Conservation (phyloP, 345 rosid genomes). For the Acer negundo region DNA sequence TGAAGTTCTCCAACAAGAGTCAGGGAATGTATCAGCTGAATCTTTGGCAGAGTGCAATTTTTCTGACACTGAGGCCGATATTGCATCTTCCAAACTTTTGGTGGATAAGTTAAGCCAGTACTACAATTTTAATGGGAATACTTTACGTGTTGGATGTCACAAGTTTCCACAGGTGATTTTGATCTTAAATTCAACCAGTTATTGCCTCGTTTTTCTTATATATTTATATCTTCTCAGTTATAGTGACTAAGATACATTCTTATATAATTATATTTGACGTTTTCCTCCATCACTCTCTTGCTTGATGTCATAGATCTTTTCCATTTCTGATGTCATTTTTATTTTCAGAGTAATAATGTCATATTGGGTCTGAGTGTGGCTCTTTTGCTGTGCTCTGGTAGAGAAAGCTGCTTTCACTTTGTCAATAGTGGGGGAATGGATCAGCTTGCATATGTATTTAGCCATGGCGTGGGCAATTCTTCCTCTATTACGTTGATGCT, state of each 20-base stretch:
- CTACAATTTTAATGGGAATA: constrained; percentile 45
- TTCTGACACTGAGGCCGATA: constrained; percentile 55
- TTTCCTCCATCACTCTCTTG: not conserved
- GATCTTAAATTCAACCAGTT: not conserved
- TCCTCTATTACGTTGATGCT: constrained; percentile 53
- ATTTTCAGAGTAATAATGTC: constrained; percentile 65
- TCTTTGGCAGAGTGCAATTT: constrained; percentile 39
- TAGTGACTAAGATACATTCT: not conserved
- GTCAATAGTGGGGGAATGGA: constrained; percentile 83
- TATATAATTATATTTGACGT: not conserved
- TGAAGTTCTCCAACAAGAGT: constrained; percentile 42
- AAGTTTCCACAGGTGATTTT: constrained; percentile 61
- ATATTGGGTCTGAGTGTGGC: constrained; percentile 73
- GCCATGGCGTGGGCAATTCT: constrained; percentile 51
- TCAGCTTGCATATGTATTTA: constrained; percentile 57
- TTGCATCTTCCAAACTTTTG: constrained; percentile 64
- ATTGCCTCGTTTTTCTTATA: not conserved
- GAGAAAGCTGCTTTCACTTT: constrained; percentile 93
- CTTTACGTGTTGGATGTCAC: constrained; percentile 42
- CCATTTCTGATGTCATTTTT: constrained; percentile 24
- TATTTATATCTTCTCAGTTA: not conserved
- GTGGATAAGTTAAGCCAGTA: constrained; percentile 56
- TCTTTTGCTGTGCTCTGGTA: constrained; percentile 78
- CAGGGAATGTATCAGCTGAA: constrained; percentile 44
- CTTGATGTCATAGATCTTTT: constrained; percentile 3